phyloP scores from a whole-genome alignment of 305 asterid genomes.

The Ajuga reptans region DNA sequence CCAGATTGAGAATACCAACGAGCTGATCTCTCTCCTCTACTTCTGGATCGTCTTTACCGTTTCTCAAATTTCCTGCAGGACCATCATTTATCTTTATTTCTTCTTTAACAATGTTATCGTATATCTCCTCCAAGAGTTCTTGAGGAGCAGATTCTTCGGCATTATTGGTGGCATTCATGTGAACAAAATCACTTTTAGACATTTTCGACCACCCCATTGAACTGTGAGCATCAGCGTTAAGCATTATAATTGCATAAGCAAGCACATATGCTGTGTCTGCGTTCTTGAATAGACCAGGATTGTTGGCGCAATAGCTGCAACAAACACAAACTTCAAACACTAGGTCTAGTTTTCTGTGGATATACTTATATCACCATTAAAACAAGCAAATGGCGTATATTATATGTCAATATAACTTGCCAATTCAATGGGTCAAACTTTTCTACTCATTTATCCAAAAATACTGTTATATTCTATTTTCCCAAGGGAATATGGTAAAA shows the following conservation, averaged over 20 bases:
- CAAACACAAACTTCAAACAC: conserved; percentile 7
- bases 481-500: background rate
- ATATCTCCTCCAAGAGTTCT: conserved; percentile 84
- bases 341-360: background rate
- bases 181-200: conserved; percentile 79
- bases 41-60: conserved; percentile 51
- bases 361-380: background rate
- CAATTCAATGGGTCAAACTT: background rate
- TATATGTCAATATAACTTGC: background rate
- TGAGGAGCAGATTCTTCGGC: conserved; percentile 71
- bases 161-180: conserved; percentile 53
- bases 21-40: conserved; percentile 52
- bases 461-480: background rate
- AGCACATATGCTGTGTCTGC: conserved; percentile 94
- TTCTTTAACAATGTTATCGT: conserved; percentile 78
- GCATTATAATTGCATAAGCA: conserved; percentile 86
- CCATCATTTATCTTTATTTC: conserved; percentile 76
- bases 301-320: conserved; percentile 84
- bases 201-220: conserved; percentile 76
- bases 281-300: conserved; percentile 83
- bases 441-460: background rate
- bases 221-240: conserved; percentile 84
- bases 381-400: background rate
- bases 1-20: conserved; percentile 69
- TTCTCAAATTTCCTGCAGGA: conserved; percentile 41